A percentile compares a stretch with the other conserved stretches of the same genome.
Evolutionary conservation across 164 flowering plant species (phyloP).

Genomic region (Cinnamomum chago): DNA sequence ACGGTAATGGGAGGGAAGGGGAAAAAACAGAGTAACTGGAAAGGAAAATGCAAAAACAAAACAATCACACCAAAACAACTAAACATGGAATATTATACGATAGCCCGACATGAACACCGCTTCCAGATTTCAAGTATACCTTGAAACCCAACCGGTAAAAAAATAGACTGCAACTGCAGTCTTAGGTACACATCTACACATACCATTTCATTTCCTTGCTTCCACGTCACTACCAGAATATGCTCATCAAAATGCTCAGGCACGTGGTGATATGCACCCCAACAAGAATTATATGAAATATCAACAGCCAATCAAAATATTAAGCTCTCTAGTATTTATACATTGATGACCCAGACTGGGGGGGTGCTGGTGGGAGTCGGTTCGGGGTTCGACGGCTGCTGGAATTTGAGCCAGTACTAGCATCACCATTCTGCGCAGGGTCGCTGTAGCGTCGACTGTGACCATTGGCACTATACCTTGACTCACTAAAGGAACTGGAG

Average conservation of each 20-base stretch:
- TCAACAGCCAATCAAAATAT: constrained; percentile 11
- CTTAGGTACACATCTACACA: constrained; percentile 5
- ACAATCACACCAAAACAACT: neutral
- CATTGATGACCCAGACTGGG: constrained; percentile 52
- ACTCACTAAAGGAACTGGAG: constrained; percentile 20
- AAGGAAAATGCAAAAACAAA: too few species aligned
- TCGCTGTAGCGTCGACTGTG: constrained; percentile 71
- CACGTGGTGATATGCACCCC: neutral
- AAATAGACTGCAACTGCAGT: constrained; percentile 8
- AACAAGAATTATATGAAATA: constrained; percentile 17
- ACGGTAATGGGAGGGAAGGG: too few species aligned
- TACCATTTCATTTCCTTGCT: neutral
- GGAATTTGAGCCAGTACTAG: constrained; percentile 47
- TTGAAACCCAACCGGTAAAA: constrained; percentile 8
- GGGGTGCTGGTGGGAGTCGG: constrained; percentile 86
- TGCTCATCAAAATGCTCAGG: constrained; percentile 9
- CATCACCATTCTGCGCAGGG: constrained; percentile 74
- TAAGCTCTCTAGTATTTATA: constrained; percentile 42
- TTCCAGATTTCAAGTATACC: constrained; percentile 12
- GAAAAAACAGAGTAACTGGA: too few species aligned
- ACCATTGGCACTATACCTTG: constrained; percentile 53
- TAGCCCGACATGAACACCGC: neutral
- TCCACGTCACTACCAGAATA: constrained; percentile 6
- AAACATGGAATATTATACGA: neutral
- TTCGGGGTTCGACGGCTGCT: constrained; percentile 82